Evolutionary conservation across 305 asterid species (phyloP).

Genomic region (Fraxinus greggii): DNA sequence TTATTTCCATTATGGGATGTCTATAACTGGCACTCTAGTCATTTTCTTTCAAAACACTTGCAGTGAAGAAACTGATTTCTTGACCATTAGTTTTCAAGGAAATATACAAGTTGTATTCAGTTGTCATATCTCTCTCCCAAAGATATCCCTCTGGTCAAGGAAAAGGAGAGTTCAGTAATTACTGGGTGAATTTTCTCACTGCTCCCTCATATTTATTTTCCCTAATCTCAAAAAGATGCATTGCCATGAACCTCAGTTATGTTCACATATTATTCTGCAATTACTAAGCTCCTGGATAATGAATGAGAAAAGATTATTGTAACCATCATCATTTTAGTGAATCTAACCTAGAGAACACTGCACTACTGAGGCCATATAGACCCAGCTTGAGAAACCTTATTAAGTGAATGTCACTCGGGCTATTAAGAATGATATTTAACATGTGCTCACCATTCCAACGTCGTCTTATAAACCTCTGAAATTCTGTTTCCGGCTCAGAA

Average conservation of each 20-base stretch:
- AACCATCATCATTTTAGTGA: not conserved
- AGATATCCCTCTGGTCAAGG: not conserved
- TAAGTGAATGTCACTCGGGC: not conserved
- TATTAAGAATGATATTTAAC: not conserved
- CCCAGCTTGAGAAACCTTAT: not conserved
- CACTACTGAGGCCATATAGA: not conserved
- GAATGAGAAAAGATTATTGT: not conserved
- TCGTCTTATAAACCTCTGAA: conserved; percentile 60
- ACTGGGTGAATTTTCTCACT: not conserved
- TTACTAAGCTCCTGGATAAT: not conserved
- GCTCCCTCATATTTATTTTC: not conserved
- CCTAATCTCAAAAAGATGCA: not conserved
- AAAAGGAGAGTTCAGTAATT: not conserved
- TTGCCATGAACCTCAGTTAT: not conserved
- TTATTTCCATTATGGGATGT: not conserved
- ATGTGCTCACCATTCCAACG: conserved; percentile 52
- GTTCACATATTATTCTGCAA: not conserved
- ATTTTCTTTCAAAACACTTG: not conserved
- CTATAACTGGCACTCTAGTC: not conserved
- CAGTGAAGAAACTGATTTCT: not conserved
- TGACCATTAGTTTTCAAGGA: not conserved
- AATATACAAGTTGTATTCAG: not conserved
- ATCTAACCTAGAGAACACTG: not conserved
- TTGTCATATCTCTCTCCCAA: not conserved
- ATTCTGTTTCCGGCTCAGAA: conserved; percentile 42